Conservation (phyloP, 2,329 filamentous ascomycete species). For the Colletotrichum sp. region DNA sequence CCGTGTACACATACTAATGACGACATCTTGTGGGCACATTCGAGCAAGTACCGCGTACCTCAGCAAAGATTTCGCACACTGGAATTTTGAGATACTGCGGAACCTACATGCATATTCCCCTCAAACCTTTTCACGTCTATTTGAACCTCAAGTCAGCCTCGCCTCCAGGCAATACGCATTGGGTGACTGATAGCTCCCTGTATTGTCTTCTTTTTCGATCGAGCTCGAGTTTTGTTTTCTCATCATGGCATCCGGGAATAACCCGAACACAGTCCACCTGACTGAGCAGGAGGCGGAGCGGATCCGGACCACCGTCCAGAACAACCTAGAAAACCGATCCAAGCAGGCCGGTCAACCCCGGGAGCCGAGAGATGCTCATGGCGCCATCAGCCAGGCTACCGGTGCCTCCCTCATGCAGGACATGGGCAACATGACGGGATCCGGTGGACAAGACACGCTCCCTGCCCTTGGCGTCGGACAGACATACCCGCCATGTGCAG, state of each 20-base stretch:
- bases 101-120: neutral
- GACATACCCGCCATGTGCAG: constrained; percentile 29
- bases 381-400: constrained; percentile 10
- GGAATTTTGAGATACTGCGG: neutral
- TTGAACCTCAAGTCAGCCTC: neutral
- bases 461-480: constrained; percentile 31
- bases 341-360: constrained; percentile 24
- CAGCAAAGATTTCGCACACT: neutral
- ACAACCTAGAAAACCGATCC: constrained; percentile 25
- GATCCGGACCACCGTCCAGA: constrained; percentile 28
- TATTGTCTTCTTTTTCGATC: fast-evolving
- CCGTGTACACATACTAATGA: neutral
- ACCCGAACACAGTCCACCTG: constrained; percentile 34
- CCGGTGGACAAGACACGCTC: constrained; percentile 26
- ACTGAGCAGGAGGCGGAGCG: constrained; percentile 33
- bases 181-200: neutral
- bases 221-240: neutral
- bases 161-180: neutral
- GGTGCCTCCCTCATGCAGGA: constrained; percentile 36
- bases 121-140: neutral
- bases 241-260: neutral
- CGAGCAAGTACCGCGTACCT: neutral
- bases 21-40: neutral
- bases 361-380: constrained; percentile 11
- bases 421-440: constrained; percentile 27